phyloP scores from a whole-genome alignment of 331 rosid species.

The Pyrus hybrid region DNA sequence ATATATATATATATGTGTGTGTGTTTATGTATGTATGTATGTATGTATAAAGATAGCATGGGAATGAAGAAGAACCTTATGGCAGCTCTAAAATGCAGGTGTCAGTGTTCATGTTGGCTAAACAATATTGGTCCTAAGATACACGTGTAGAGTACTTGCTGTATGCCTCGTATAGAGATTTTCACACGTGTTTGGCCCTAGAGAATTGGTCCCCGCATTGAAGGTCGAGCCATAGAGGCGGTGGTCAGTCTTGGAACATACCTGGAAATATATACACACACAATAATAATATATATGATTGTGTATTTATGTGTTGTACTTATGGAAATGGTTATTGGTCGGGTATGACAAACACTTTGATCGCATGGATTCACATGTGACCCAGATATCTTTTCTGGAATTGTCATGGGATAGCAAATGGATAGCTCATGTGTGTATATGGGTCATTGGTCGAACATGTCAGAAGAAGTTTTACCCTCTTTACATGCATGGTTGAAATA shows the following conservation, averaged over 20 bases:
- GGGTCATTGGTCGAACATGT: slow-evolving; percentile 11
- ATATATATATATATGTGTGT: accelerated
- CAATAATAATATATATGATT: not conserved
- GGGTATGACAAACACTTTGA: not conserved
- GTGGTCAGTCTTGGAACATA: slow-evolving; percentile 15
- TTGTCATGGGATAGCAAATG: slow-evolving; percentile 16
- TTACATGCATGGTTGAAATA: not conserved
- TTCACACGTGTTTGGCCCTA: slow-evolving; percentile 19
- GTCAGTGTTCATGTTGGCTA: slow-evolving; percentile 1
- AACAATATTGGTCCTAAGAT: slow-evolving; percentile 2
- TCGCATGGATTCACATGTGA: slow-evolving; percentile 34
- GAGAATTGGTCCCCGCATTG: slow-evolving; percentile 32
- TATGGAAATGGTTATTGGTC: not conserved
- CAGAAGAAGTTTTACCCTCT: not conserved
- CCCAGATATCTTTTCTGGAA: slow-evolving; percentile 14
- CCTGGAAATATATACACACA: not conserved
- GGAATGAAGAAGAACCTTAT: not conserved
- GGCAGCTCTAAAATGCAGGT: not conserved
- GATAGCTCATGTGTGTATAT: not conserved
- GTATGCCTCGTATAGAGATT: not conserved
- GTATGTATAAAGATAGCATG: not conserved
- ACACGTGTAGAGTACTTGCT: slow-evolving; percentile 10
- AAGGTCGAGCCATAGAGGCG: slow-evolving; percentile 24
- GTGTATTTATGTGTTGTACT: no score
- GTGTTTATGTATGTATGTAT: no score